phyloP scores from a whole-genome alignment of 2,329 filamentous ascomycete species.

The Dactylonectria estremocensis region DNA sequence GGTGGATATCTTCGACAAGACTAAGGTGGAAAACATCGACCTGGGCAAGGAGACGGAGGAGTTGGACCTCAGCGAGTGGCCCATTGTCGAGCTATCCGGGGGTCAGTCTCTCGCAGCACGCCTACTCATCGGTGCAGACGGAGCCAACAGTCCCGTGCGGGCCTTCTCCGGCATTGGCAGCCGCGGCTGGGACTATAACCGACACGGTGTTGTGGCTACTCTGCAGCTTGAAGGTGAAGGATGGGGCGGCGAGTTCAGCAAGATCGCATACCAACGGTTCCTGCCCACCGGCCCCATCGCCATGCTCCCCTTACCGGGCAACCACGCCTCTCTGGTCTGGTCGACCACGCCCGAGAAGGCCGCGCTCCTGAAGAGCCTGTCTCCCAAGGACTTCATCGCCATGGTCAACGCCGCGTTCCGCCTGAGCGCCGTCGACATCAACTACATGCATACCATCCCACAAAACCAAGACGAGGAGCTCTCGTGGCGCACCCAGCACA shows the following conservation, averaged over 20 bases:
- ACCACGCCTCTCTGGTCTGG: conserved; percentile 91
- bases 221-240: conserved; percentile 78
- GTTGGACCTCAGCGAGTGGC: conserved; percentile 88
- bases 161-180: conserved; percentile 89
- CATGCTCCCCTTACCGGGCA: conserved; percentile 89
- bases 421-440: conserved; percentile 82
- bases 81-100: conserved; percentile 81
- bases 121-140: conserved; percentile 92
- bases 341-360: conserved; percentile 89
- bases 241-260: conserved; percentile 68
- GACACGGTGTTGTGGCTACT: conserved; percentile 93
- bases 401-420: conserved; percentile 97
- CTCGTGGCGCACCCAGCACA: conserved; percentile 86
- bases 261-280: conserved; percentile 95
- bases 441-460: conserved; percentile 81
- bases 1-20: conserved; percentile 81
- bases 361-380: conserved; percentile 82
- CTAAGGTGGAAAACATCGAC: conserved; percentile 84
- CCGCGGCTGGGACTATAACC: conserved; percentile 92
- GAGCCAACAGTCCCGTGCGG: conserved; percentile 93
- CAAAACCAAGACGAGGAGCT: conserved; percentile 80
- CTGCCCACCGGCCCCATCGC: conserved; percentile 93
- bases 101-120: conserved; percentile 82
- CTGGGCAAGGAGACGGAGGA: conserved; percentile 79
- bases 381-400: conserved; percentile 81